Conservation (phyloP, 2,329 filamentous ascomycete genomes). For the Botrytis cinerea region DNA sequence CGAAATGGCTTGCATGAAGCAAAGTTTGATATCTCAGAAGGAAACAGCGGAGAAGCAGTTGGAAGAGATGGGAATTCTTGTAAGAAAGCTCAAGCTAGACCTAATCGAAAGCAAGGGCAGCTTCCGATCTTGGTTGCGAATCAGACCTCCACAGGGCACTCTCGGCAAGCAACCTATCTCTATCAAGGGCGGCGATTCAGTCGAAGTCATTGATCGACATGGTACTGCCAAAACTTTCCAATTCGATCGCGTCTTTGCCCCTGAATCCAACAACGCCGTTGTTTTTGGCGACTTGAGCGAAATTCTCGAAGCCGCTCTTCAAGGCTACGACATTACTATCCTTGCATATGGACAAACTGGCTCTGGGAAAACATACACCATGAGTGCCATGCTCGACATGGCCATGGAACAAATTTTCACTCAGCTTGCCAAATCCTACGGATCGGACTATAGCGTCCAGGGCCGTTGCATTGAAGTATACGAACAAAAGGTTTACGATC, state of each 20-base stretch:
- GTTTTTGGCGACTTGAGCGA: constrained; percentile 97
- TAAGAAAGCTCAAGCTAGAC: not conserved
- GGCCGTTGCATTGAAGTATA: constrained; percentile 97
- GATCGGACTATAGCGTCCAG: constrained; percentile 83
- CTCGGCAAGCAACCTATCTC: constrained; percentile 1
- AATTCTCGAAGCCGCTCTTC: constrained; percentile 90
- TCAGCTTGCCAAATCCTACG: constrained; percentile 83
- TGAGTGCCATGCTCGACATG: constrained; percentile 94
- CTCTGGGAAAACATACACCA: constrained; percentile 94
- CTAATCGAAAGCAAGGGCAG: constrained; percentile 5
- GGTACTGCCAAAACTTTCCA: constrained; percentile 80
- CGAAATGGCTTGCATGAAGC: not conserved
- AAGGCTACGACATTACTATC: constrained; percentile 98
- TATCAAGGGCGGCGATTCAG: not conserved
- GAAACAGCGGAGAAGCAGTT: not conserved
- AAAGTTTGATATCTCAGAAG: not conserved
- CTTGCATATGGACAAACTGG: constrained; percentile 98
- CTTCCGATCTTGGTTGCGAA: constrained; percentile 3
- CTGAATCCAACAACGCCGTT: constrained; percentile 73
- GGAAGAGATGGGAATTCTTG: not conserved
- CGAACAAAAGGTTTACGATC: constrained; percentile 93
- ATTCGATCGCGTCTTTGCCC: constrained; percentile 91
- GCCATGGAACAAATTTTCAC: constrained; percentile 93
- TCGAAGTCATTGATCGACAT: not conserved
- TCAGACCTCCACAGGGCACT: not conserved